These are phyloP conservation scores for Sporothrix brunneoviolacea DNA, from an alignment of 2,329 filamentous ascomycete species.

Conservation along the genomic window DNA sequence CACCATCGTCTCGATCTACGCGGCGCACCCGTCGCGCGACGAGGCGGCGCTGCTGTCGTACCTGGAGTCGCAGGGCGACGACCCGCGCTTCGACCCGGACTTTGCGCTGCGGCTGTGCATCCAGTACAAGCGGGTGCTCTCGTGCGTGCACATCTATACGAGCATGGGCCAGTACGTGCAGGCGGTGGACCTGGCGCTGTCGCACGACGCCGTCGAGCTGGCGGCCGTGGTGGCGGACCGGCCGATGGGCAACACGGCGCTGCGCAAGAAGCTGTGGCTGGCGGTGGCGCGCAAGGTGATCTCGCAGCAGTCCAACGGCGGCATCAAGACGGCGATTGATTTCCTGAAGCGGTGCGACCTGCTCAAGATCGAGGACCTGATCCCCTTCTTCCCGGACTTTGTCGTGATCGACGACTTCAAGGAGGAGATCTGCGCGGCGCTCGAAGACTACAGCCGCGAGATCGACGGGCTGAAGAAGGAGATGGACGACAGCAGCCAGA, in stretches of 20 bases:
- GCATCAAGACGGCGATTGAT: constrained; percentile 89
- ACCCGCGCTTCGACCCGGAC: constrained; percentile 86
- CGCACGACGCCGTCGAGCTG: constrained; percentile 83
- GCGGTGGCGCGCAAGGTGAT: constrained; percentile 94
- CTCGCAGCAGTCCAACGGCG: constrained; percentile 49
- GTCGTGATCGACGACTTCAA: constrained; percentile 99
- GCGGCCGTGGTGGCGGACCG: constrained; percentile 85
- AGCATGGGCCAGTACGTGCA: constrained; percentile 92
- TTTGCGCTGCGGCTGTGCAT: constrained; percentile 95
- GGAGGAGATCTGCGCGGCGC: constrained; percentile 88
- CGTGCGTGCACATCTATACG: constrained; percentile 95
- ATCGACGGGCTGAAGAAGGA: constrained; percentile 85
- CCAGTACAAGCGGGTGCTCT: constrained; percentile 84
- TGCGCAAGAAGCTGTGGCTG: constrained; percentile 93
- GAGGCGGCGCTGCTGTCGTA: constrained; percentile 83
- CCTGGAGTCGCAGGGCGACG: constrained; percentile 80
- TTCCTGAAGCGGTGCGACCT: constrained; percentile 89
- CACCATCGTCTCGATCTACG: constrained; percentile 92
- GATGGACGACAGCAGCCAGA: constrained; percentile 91
- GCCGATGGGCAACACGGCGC: constrained; percentile 66
- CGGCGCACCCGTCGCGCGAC: constrained; percentile 73
- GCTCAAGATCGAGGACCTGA: constrained; percentile 90
- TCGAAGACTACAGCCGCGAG: constrained; percentile 87
- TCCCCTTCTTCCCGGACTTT: constrained; percentile 98
- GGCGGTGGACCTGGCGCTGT: constrained; percentile 85